A percentile compares a stretch with the other conserved stretches of the same genome.
Conservation (phyloP, 2,329 filamentous ascomycete species). For the Diaporthe australafricana region DNA sequence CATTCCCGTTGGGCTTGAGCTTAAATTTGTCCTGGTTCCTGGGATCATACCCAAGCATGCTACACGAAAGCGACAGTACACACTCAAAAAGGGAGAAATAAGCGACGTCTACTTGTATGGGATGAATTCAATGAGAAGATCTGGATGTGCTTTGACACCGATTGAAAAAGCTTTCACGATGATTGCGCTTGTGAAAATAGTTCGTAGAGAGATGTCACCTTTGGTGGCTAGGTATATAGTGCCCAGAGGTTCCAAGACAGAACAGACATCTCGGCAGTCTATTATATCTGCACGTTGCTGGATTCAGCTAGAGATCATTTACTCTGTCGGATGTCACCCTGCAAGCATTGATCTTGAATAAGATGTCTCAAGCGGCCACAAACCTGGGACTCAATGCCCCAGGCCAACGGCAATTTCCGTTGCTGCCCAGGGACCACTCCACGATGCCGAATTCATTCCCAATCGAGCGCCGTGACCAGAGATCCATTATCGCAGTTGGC, state of each 20-base stretch:
- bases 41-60: not conserved
- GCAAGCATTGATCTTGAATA: slow-evolving; percentile 14
- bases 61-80: slow-evolving; percentile 1
- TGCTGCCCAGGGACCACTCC: not conserved
- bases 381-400: not conserved
- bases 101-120: not conserved
- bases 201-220: not conserved
- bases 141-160: slow-evolving; percentile 3
- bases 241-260: slow-evolving; percentile 14
- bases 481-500: slow-evolving; percentile 13
- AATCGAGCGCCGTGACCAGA: slow-evolving; percentile 11
- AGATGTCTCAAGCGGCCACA: not conserved
- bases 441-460: slow-evolving; percentile 26
- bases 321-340: not conserved
- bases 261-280: not conserved
- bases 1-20: not conserved
- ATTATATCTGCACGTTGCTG: not conserved
- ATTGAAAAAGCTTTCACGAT: not conserved
- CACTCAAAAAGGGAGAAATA: not conserved
- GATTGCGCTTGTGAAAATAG: not conserved
- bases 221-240: slow-evolving; percentile 7
- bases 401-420: slow-evolving; percentile 2
- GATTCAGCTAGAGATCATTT: not conserved
- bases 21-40: not conserved
- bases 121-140: not conserved